Evolutionary conservation across 768 basidiomycete species (phyloP).

Genomic region (Tricholoma terreum): DNA sequence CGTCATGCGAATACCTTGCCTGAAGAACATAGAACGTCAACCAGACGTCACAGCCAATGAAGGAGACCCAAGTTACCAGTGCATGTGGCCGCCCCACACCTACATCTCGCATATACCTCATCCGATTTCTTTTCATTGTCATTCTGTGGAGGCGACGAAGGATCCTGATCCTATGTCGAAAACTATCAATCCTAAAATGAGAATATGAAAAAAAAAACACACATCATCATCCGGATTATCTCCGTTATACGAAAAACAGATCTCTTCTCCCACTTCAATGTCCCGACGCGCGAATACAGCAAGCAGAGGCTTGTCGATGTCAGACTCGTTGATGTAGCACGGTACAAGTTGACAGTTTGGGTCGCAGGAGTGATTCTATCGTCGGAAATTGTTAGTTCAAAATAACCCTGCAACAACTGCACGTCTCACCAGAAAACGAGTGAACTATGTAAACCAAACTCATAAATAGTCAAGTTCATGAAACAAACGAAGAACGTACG

Average conservation of each 20-base stretch:
- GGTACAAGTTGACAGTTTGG: constrained; percentile 76
- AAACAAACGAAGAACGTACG: constrained; percentile 40
- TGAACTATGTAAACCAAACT: constrained; percentile 54
- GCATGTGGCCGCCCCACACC: constrained; percentile 52
- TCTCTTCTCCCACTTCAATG: constrained; percentile 63
- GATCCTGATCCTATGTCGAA: not conserved
- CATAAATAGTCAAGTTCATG: not conserved
- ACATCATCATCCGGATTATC: constrained; percentile 35
- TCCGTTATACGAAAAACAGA: constrained; percentile 76
- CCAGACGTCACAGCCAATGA: not conserved
- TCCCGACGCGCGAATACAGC: constrained; percentile 65
- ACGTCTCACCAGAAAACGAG: constrained; percentile 74
- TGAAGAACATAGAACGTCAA: not conserved
- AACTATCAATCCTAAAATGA: constrained; percentile 1
- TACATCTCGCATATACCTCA: constrained; percentile 47
- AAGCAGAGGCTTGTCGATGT: constrained; percentile 66
- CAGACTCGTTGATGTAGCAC: constrained; percentile 75
- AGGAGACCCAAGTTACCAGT: constrained; percentile 30
- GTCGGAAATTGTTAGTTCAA: not conserved
- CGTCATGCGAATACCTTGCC: not conserved
- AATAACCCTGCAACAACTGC: not conserved
- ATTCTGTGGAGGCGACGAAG: constrained; percentile 5
- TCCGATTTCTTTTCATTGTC: constrained; percentile 23
- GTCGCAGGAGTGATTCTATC: constrained; percentile 87
- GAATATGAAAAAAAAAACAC: constrained; percentile 13